Conservation (phyloP, 306 rosid species). For the Trichosanthes truncata region DNA sequence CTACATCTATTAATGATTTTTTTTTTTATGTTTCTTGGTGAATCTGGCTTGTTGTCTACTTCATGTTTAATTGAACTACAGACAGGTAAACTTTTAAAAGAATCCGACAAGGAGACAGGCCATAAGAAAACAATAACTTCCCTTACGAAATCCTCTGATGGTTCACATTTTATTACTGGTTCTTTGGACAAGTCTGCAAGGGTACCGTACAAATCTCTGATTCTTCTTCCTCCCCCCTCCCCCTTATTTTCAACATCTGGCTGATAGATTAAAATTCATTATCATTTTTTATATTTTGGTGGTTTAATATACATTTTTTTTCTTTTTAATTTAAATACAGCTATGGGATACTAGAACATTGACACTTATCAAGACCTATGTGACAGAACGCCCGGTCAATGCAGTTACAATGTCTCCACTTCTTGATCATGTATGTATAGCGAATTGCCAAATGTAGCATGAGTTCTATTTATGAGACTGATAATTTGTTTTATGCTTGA, state of each 20-base stretch:
- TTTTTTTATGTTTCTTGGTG: background rate
- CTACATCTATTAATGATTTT: background rate
- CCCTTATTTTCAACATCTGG: background rate
- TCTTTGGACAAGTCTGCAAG: slow-evolving; percentile 84
- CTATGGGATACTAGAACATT: slow-evolving; percentile 80
- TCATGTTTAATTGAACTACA: slow-evolving; percentile 16
- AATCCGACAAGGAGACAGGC: slow-evolving; percentile 67
- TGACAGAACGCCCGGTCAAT: slow-evolving; percentile 83
- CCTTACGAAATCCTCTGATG: slow-evolving; percentile 60
- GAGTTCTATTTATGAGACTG: background rate
- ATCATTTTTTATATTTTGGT: background rate
- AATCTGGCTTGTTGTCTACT: background rate
- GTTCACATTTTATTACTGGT: slow-evolving; percentile 79
- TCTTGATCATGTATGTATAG: slow-evolving; percentile 71
- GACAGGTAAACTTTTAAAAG: slow-evolving; percentile 73
- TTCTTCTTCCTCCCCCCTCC: background rate
- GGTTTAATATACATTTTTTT: background rate
- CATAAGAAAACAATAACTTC: slow-evolving; percentile 71
- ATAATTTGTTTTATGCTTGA: background rate
- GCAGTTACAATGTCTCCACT: slow-evolving; percentile 95
- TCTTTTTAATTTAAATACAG: slow-evolving; percentile 16
- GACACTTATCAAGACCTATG: slow-evolving; percentile 82
- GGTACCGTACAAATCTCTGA: slow-evolving; percentile 23
- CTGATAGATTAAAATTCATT: background rate
- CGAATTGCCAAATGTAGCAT: background rate